These are phyloP conservation scores for Phyllosticta paracitricarpa DNA, from an alignment of 2,329 filamentous ascomycete genomes.

Conservation along the genomic window DNA sequence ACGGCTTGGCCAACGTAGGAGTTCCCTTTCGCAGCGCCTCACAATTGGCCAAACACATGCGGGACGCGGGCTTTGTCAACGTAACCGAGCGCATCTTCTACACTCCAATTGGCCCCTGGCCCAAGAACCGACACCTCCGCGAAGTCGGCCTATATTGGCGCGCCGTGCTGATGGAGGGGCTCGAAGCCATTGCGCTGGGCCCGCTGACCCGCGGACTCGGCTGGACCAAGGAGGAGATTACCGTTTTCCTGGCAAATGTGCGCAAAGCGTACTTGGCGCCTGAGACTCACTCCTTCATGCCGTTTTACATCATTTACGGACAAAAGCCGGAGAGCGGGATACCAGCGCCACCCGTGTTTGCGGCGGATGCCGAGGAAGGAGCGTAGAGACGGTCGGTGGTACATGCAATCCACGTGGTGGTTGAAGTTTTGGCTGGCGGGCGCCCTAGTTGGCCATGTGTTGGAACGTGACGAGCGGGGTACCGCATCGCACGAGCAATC, in stretches of 20 bases:
- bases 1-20: constrained; percentile 36
- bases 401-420: neutral
- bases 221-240: constrained; percentile 12
- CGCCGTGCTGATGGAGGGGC: constrained; percentile 14
- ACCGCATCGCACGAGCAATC: neutral
- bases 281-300: constrained; percentile 44
- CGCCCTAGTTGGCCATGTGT: neutral
- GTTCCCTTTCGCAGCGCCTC: constrained; percentile 25
- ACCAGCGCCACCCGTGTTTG: neutral
- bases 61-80: constrained; percentile 43
- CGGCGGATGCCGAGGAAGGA: neutral
- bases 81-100: constrained; percentile 42
- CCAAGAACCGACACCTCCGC: constrained; percentile 25
- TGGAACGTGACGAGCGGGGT: neutral
- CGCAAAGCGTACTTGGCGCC: constrained; percentile 12
- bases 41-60: constrained; percentile 35
- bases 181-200: constrained; percentile 15
- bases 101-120: constrained; percentile 48
- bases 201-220: constrained; percentile 15
- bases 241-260: constrained; percentile 9
- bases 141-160: constrained; percentile 15
- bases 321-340: constrained; percentile 36
- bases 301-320: constrained; percentile 45
- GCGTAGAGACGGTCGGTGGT: neutral
- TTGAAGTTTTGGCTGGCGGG: neutral